Evolutionary conservation across 495 filamentous ascomycete genomes (phyloP).

Genomic region (Penicillium cosmopolitanum): DNA sequence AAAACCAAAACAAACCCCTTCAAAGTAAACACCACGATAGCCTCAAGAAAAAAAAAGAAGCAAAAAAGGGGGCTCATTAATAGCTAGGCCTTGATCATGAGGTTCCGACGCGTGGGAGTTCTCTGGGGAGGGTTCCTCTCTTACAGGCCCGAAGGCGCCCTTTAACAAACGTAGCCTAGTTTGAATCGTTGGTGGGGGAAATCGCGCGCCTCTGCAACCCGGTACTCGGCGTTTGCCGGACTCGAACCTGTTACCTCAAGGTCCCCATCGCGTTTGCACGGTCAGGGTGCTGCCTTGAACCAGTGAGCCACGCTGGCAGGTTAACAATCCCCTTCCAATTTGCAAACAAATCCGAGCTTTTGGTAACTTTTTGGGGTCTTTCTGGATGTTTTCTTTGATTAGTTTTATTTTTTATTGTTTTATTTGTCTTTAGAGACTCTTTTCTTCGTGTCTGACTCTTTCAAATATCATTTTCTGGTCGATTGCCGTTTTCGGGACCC

Average conservation of each 20-base stretch:
- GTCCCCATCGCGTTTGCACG: not conserved
- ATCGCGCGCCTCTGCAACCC: not conserved
- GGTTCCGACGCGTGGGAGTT: not conserved
- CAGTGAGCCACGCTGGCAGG: conserved; percentile 1
- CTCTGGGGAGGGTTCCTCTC: conserved; percentile 2
- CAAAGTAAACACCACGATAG: not conserved
- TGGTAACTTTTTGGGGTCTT: not conserved
- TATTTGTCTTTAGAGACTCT: not conserved
- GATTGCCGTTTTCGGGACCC: too few relatives aligned
- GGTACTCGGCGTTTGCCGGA: not conserved
- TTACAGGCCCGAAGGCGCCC: not conserved
- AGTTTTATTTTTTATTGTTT: not conserved
- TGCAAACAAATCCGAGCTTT: not conserved
- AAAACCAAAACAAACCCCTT: not conserved
- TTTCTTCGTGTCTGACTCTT: not conserved
- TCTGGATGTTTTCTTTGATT: not conserved
- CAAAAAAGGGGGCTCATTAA: not conserved
- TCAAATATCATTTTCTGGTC: too few relatives aligned
- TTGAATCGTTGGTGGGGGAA: not conserved
- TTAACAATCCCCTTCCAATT: not conserved
- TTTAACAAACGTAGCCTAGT: conserved; percentile 5
- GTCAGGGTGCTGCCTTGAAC: not conserved
- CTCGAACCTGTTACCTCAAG: conserved; percentile 1
- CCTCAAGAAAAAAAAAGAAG: not conserved
- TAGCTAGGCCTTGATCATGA: not conserved